Evolutionary conservation across 2,329 filamentous ascomycete genomes (phyloP), one percentile per base, ranked within the genome.

Genomic region (Mycosphaerella sp.): DNA sequence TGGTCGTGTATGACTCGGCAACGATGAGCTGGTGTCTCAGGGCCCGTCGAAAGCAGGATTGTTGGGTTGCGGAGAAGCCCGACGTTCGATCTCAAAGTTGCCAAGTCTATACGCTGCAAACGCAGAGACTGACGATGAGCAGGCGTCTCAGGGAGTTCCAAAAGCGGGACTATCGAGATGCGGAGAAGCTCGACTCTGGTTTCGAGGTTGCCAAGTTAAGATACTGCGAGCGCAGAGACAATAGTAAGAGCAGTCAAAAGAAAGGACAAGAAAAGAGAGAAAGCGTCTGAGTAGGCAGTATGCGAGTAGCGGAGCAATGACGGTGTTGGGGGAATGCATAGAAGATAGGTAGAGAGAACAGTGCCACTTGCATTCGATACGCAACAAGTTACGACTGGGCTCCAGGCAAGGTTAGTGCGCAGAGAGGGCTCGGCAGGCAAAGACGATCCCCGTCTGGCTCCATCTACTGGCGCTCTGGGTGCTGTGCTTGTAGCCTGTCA

Each of bases 301-400:
- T 34, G 26, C 23, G 51, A 48, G 51, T 45, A 54, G 51, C 47
- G 52, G 51, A 54, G 48, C 6, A 47, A 54, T 48, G 51, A 51
- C 49, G 40, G 26, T 51, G 50, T 29, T 43, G 40, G 17, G 49
- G 36, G 45, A 32, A 45, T 52, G 47, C 36, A 51, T 17, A 53
- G 31, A 31, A 36, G 45, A 51, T 41, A 54, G 47, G 45, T 44
- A 48, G 55, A 41, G 17, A 38, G 42, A 34, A 38, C 39, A 46
- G 29, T 10, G 9, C 17, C 34, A 38, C 45, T 32, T 53, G 43
- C 40, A 46, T 54, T 43, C 29, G 32, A 55, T 45, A 58, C 56
- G 53, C 56, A 53, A 58, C 53, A 46, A 51, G 53, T 49, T 53
- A 58, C 53, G 53, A 58, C 43, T 50, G 42, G 26, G 17, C 41